Percentiles rank a stretch among this genome's conserved stretches.
These are phyloP conservation scores for Neonectria magnoliae DNA, from an alignment of 2,329 filamentous ascomycete genomes.

Conservation along the genomic window DNA sequence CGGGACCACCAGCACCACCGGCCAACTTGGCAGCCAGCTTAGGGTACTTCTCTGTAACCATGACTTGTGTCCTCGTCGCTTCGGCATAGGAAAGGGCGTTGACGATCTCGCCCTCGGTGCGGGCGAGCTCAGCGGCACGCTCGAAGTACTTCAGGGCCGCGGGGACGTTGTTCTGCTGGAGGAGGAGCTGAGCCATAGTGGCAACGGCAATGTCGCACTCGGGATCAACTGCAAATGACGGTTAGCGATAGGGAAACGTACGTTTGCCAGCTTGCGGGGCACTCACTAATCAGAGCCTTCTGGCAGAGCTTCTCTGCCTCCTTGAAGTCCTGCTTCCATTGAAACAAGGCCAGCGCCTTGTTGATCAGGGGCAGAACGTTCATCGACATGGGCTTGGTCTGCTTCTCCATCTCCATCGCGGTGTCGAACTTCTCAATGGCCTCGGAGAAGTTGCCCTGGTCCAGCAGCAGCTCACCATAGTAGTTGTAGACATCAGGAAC, in stretches of 20 bases:
- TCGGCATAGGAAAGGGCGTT: conserved; percentile 98
- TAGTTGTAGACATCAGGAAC: conserved; percentile 99
- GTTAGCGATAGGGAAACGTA: conserved; percentile 47
- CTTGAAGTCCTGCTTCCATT: conserved; percentile 96
- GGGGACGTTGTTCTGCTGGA: conserved; percentile 97
- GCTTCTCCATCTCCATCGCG: conserved; percentile 98
- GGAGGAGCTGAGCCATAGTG: conserved; percentile 96
- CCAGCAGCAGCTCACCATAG: conserved; percentile 95
- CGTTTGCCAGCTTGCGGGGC: conserved; percentile 2
- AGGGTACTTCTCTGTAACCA: conserved; percentile 88
- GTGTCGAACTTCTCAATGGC: conserved; percentile 98
- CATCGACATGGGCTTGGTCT: conserved; percentile 92
- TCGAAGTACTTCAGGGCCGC: conserved; percentile 98
- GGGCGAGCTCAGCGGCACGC: conserved; percentile 90
- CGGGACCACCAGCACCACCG: conserved; percentile 48
- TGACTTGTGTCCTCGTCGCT: conserved; percentile 93
- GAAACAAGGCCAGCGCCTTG: conserved; percentile 96
- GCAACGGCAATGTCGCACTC: conserved; percentile 99
- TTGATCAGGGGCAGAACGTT: conserved; percentile 98
- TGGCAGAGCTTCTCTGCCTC: conserved; percentile 97
- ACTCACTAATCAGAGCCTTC: conserved; percentile 95
- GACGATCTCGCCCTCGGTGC: conserved; percentile 94
- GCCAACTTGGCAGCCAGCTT: conserved; percentile 77
- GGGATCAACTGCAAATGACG: conserved; percentile 77
- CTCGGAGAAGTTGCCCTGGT: conserved; percentile 95